Conservation (phyloP, 2,329 filamentous ascomycete species). For the Ceratocystiopsis sp. region DNA sequence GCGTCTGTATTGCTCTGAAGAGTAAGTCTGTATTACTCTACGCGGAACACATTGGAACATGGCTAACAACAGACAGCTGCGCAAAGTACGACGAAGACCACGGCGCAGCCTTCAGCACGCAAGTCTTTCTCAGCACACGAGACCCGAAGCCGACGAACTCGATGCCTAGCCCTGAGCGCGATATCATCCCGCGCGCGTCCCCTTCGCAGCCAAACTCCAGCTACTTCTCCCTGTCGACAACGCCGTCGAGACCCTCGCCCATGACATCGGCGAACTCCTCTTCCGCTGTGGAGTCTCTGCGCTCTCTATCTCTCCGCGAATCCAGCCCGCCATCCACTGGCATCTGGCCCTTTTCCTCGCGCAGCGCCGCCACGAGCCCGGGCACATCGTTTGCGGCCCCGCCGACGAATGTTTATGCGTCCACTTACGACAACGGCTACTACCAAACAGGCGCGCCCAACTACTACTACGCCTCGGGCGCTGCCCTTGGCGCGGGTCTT, state of each 20-base stretch:
- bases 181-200: slow-evolving; percentile 47
- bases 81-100: slow-evolving; percentile 33
- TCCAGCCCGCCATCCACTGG: slow-evolving; percentile 37
- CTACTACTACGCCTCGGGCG: slow-evolving; percentile 21
- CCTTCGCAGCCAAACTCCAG: slow-evolving; percentile 42
- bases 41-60: neutral
- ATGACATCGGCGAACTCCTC: slow-evolving; percentile 20
- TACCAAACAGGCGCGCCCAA: slow-evolving; percentile 16
- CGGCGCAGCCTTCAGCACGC: slow-evolving; percentile 8
- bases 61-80: slow-evolving; percentile 23
- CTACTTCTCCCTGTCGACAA: slow-evolving; percentile 32
- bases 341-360: slow-evolving; percentile 36
- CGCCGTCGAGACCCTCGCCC: slow-evolving; percentile 22
- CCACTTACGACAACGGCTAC: slow-evolving; percentile 34
- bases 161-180: slow-evolving; percentile 16
- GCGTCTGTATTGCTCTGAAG: slow-evolving; percentile 45
- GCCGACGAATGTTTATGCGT: slow-evolving; percentile 26
- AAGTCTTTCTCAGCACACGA: slow-evolving; percentile 20
- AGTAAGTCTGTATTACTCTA: slow-evolving; percentile 25
- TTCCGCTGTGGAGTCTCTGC: slow-evolving; percentile 37
- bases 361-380: slow-evolving; percentile 33
- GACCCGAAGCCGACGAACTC: slow-evolving; percentile 13
- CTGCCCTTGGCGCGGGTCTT: slow-evolving; percentile 8
- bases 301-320: slow-evolving; percentile 35
- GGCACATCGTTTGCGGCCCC: slow-evolving; percentile 33